Conservation (phyloP, 2,329 filamentous ascomycete species). For the Colletotrichum magnum region DNA sequence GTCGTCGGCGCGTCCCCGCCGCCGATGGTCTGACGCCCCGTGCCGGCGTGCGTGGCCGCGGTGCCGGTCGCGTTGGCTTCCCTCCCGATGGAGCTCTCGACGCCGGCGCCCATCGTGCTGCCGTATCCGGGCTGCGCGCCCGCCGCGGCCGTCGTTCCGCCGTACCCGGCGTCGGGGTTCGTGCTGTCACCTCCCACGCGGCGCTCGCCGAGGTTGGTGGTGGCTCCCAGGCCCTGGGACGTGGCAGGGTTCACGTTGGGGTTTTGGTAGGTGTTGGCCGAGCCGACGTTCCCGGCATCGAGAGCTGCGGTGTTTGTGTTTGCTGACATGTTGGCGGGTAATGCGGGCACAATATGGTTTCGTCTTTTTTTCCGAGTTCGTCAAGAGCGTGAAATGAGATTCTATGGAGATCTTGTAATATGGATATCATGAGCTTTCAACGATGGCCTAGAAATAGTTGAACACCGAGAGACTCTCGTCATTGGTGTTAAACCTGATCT, state of each 20-base stretch:
- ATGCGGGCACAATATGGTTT: not conserved
- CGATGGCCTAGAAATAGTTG: no score
- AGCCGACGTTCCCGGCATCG: slow-evolving; percentile 1
- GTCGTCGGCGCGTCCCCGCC: slow-evolving; percentile 37
- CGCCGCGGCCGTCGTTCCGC: not conserved
- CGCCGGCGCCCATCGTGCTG: not conserved
- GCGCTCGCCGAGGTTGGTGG: not conserved
- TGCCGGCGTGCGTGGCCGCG: slow-evolving; percentile 3
- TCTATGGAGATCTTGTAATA: no score
- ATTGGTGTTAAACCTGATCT: slow-evolving; percentile 26
- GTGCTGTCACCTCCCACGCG: slow-evolving; percentile 3
- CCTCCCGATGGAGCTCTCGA: slow-evolving; percentile 1
- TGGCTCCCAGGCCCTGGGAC: not conserved
- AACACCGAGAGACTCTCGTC: not conserved
- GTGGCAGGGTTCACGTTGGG: slow-evolving; percentile 7
- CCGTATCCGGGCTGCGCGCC: not conserved
- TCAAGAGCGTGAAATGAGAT: not conserved
- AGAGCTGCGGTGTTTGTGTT: slow-evolving; percentile 30
- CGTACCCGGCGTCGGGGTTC: slow-evolving; percentile 13
- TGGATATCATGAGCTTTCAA: no score
- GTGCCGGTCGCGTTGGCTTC: not conserved
- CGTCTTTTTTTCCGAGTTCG: no score
- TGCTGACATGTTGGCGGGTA: slow-evolving; percentile 7
- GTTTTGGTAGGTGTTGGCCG: slow-evolving; percentile 8
- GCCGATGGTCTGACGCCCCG: slow-evolving; percentile 5